phyloP scores from a whole-genome alignment of 2,329 filamentous ascomycete genomes.

The Aspergillus sojae region DNA sequence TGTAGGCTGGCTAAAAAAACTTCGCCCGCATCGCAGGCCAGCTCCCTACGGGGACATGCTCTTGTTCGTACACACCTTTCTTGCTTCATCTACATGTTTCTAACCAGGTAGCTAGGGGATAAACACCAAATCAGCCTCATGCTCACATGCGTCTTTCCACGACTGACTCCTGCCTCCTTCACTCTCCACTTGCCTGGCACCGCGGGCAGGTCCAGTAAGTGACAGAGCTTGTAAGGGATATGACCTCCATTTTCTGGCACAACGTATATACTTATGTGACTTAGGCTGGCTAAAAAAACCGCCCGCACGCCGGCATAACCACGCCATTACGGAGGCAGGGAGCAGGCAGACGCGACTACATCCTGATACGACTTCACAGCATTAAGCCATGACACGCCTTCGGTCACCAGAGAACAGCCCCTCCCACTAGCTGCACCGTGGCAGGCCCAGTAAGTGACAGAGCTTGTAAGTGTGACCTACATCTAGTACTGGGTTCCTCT shows the following conservation, averaged over 20 bases:
- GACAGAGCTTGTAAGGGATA: constrained; percentile 21
- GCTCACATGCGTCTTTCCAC: not conserved
- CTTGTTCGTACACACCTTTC: not conserved
- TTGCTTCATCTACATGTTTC: not conserved
- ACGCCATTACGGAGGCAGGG: not conserved
- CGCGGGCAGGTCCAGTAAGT: constrained; percentile 20
- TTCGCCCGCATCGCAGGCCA: constrained; percentile 11
- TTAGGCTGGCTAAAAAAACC: constrained; percentile 17
- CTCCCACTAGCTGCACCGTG: constrained; percentile 5
- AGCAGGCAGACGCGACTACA: not conserved
- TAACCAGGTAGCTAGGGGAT: not conserved
- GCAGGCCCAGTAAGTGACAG: constrained; percentile 25
- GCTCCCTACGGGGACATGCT: constrained; percentile 10
- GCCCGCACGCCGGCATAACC: constrained; percentile 4
- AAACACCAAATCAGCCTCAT: too few relatives aligned
- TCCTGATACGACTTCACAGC: not conserved
- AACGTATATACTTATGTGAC: not conserved
- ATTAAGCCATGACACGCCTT: not conserved
- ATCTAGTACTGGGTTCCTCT: not conserved
- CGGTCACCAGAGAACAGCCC: not conserved
- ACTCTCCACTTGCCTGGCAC: constrained; percentile 4
- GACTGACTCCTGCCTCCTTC: not conserved
- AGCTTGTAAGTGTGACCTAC: not conserved
- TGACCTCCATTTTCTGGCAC: not conserved
- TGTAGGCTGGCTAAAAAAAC: constrained; percentile 22